Base-by-base conservation (phyloP, 2,329 filamentous ascomycete species). In the Pseudovirgaria hyperparasitica region DNA sequence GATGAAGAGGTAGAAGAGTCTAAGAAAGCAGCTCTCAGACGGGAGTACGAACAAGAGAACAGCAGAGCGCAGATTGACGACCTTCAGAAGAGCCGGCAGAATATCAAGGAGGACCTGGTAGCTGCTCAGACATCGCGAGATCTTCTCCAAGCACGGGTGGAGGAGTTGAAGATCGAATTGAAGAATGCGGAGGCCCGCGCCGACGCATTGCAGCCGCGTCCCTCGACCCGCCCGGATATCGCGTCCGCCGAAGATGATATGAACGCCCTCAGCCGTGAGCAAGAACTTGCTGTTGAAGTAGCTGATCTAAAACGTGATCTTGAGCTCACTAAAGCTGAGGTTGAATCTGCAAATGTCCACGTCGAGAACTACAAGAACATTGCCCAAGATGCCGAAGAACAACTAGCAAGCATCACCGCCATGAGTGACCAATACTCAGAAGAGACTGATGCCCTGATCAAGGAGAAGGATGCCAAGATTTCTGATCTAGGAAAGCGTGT, bases 1-100 rank as follows among this genome's bases (percentile, higher is more conserved):
- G 73, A 77, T 3, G 74, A 84, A 15, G 86, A 94, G 46, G 55
- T 75, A 1, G 85, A 94, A 34, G 86, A 92, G 37, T 72, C 67
- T 38, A 92, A 86, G 63, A 87, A 92, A 50, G 61, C 80, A 18
- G 67, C 80, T 33, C 63, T 90, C 26, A 75, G 87, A 31, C 85
- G 92, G 43, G 87, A 96, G 45, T 94, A 82, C 36, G 90, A 98
- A 34, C 72, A 78, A 22, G 78, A 84, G 38, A 84, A 96, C 49
- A 76, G 71, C 26, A 84, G 93, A 50, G 90, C 85, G 54, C 75
- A 86, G 27, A 90, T 96, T 34, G 87, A 98, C 39, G 87, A 96
- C 44, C 70, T 98, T 23, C 78, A 87, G 36, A 65, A 76, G 17
- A 87, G 73, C 42, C 63, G 94, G 21, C 69, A 82, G 39, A 73